Evolutionary conservation across 768 basidiomycete species (phyloP).

Genomic region (Solioccasus polychromus): DNA sequence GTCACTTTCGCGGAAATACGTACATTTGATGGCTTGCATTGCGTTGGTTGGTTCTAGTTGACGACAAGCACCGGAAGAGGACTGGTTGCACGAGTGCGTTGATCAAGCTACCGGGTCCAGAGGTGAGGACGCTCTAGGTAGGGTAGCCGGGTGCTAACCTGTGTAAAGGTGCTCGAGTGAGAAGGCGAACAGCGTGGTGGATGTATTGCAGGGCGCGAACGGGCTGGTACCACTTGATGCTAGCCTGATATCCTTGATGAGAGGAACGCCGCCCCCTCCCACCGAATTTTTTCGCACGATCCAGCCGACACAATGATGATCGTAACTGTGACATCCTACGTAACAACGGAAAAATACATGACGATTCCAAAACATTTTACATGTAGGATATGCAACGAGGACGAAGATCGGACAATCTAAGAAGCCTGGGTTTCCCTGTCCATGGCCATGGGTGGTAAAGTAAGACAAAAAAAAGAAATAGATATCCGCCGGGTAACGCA

Average conservation of each 20-base stretch:
- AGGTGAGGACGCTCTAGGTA: slow-evolving; percentile 9
- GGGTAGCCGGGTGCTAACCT: slow-evolving; percentile 5
- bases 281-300: slow-evolving; percentile 25
- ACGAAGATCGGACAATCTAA: slow-evolving; percentile 7
- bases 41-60: slow-evolving; percentile 15
- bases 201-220: slow-evolving; percentile 10
- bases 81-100: slow-evolving; percentile 13
- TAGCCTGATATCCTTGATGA: slow-evolving; percentile 29
- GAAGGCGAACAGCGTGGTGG: slow-evolving; percentile 1
- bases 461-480: slow-evolving; percentile 18
- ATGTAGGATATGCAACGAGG: slow-evolving; percentile 27
- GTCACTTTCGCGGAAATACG: slow-evolving; percentile 25
- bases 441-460: slow-evolving; percentile 10
- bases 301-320: background rate
- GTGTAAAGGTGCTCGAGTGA: background rate
- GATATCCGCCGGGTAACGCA: slow-evolving; percentile 23
- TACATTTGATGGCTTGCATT: slow-evolving; percentile 94
- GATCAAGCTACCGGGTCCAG: slow-evolving; percentile 14
- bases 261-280: slow-evolving; percentile 13
- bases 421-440: slow-evolving; percentile 4
- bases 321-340: slow-evolving; percentile 5
- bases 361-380: slow-evolving; percentile 31
- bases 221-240: slow-evolving; percentile 23
- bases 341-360: slow-evolving; percentile 23
- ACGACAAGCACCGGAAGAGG: slow-evolving; percentile 9